Evolutionary conservation across 805 yeast species (phyloP).

Genomic region (Pichia manshurica): DNA sequence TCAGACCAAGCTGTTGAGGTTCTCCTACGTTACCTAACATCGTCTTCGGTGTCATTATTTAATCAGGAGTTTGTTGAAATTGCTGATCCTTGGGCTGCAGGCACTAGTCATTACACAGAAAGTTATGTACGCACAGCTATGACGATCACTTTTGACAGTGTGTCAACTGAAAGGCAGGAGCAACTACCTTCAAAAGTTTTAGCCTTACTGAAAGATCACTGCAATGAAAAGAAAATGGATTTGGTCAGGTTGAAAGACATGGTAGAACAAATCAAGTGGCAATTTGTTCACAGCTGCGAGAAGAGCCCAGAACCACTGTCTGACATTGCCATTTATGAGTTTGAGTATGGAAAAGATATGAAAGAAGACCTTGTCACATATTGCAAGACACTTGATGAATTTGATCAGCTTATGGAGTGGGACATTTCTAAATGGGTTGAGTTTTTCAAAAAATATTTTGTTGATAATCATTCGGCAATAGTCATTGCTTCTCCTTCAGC

Average conservation of each 20-base stretch:
- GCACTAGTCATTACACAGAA: conserved; percentile 63
- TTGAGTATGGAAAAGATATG: conserved; percentile 66
- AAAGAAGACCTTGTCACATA: conserved; percentile 54
- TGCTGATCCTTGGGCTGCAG: conserved; percentile 75
- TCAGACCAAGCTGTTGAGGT: conserved; percentile 65
- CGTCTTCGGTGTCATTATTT: conserved; percentile 70
- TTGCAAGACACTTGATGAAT: conserved; percentile 53
- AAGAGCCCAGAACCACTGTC: conserved; percentile 57
- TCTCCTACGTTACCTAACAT: conserved; percentile 68
- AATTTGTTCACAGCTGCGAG: conserved; percentile 56
- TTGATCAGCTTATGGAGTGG: conserved; percentile 57
- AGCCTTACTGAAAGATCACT: conserved; percentile 48
- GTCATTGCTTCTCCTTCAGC: conserved; percentile 70
- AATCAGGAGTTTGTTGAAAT: conserved; percentile 70
- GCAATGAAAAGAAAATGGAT: conserved; percentile 48
- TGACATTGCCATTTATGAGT: conserved; percentile 67
- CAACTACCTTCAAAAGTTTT: conserved; percentile 45
- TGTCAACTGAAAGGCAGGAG: conserved; percentile 66
- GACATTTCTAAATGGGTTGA: conserved; percentile 59
- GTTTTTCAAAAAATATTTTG: conserved; percentile 46
- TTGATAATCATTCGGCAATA: conserved; percentile 58
- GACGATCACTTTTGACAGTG: conserved; percentile 57
- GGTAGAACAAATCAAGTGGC: conserved; percentile 57
- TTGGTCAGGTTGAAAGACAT: conserved; percentile 60
- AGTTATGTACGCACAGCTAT: conserved; percentile 63